Base-by-base conservation (phyloP, 2,329 filamentous ascomycete species). In the Aspergillus amoenus region DNA sequence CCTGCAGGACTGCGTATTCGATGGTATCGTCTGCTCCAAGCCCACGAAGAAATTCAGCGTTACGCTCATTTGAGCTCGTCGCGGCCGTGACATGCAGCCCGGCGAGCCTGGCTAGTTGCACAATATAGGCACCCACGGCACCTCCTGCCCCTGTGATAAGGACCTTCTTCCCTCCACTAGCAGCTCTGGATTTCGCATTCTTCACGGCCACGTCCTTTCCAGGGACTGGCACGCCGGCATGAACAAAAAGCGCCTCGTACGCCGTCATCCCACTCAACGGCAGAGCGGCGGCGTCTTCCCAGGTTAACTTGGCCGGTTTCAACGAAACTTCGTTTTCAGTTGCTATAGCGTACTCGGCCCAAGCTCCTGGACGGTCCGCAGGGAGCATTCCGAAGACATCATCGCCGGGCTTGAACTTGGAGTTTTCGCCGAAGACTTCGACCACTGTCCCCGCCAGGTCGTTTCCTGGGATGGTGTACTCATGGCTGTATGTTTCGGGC, bases 1-100 rank as follows among this genome's bases (percentile, higher is more conserved):
- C 11, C 4, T 52, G 50, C 27, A 70, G 30, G 24, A 50, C 37
- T 5, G 48, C 57, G 59, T 78, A 78, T 64, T 78, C 73, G 27
- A 77, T 64, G 2, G 72, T 66, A 44, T 73, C 70, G 55, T 75
- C 69, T 3, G 73, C 76, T 4, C 76, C 76, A 6, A 78, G 66
- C 1, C 45, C 30, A 7, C 53, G 61, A 42, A 75, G 69, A 13
- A 77, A 68, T n/a, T 68, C 61, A 9, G 58, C 60, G 56, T 78
- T 77, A 8, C 67, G 63, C 4, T 22, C 54, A 12, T 67, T 66
- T 12, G 75, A 77, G 45, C 71, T 73, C 3, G 70, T 66, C 8
- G 71, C 66, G 4, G 68, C 70, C n/a, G 76, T 72, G n/a, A 73
- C 64, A 40, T 66, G 57, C 37, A 65, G 5, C 3, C 64, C 68